Conservation (phyloP, 2,329 filamentous ascomycete genomes). For the Colletotrichum tropicale region DNA sequence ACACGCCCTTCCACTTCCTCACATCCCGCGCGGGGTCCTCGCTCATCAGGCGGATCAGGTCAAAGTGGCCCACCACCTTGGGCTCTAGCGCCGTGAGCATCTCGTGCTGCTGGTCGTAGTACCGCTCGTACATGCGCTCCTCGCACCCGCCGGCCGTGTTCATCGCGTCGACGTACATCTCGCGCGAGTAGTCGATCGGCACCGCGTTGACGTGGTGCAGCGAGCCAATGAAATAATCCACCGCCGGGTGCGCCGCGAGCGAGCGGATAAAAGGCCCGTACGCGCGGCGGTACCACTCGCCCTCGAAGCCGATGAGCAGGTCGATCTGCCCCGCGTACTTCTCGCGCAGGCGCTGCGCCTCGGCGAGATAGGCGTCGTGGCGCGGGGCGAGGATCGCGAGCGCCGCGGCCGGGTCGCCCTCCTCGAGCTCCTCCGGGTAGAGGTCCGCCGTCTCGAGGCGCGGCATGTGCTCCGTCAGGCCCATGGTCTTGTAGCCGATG, state of each 20-base stretch:
- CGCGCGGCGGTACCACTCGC: constrained; percentile 84
- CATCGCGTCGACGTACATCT: constrained; percentile 70
- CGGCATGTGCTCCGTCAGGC: constrained; percentile 94
- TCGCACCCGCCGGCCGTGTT: constrained; percentile 59
- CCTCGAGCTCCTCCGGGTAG: constrained; percentile 84
- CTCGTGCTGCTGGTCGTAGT: constrained; percentile 85
- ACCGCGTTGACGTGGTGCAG: constrained; percentile 87
- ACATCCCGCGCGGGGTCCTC: constrained; percentile 69
- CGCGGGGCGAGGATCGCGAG: constrained; percentile 55
- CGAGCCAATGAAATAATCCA: constrained; percentile 93
- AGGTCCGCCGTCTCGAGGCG: constrained; percentile 75
- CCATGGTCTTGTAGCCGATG: constrained; percentile 81
- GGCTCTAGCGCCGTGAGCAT: constrained; percentile 80
- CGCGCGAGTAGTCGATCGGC: constrained; percentile 85
- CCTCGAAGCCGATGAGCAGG: constrained; percentile 89
- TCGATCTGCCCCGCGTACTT: constrained; percentile 75
- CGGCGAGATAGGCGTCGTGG: constrained; percentile 75
- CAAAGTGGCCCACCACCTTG: constrained; percentile 89
- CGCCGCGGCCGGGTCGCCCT: constrained; percentile 50
- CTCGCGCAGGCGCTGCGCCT: constrained; percentile 74
- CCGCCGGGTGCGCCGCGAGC: constrained; percentile 62
- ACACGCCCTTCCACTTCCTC: constrained; percentile 65
- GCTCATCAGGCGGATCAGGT: constrained; percentile 84
- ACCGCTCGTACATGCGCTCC: constrained; percentile 76
- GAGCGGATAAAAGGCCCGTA: constrained; percentile 61